phyloP scores from a whole-genome alignment of 2,329 filamentous ascomycete genomes.

The Verticillium tricorpus region DNA sequence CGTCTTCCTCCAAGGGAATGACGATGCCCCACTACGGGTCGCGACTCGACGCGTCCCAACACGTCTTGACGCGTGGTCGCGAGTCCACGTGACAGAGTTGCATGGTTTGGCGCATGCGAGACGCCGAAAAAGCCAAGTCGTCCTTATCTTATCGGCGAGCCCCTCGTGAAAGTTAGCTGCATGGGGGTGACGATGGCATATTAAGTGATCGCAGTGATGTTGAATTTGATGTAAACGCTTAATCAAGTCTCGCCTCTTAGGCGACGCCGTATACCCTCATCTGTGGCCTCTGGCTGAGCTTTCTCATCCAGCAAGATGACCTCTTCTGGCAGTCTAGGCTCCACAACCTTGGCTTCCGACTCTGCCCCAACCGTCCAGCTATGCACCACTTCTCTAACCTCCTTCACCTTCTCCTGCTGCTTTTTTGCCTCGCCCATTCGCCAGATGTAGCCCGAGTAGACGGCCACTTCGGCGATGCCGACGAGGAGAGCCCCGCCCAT shows the following conservation, averaged over 20 bases:
- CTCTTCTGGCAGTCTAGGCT: conserved; percentile 7
- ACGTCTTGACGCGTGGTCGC: conserved; percentile 1
- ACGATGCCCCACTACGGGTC: neutral
- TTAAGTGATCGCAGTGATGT: neutral
- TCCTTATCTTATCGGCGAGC: neutral
- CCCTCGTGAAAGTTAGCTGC: neutral
- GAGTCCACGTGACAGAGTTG: neutral
- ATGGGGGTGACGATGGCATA: neutral
- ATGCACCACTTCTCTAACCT: conserved; percentile 64
- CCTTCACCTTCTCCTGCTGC: conserved; percentile 54
- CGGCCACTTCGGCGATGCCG: conserved; percentile 69
- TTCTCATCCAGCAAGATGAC: conserved; percentile 5
- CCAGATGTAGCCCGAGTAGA: conserved; percentile 72
- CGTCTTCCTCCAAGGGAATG: neutral
- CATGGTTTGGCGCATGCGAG: neutral
- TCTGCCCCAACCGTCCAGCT: conserved; percentile 61
- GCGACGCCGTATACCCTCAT: conserved; percentile 8
- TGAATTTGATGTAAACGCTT: neutral
- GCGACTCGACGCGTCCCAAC: neutral
- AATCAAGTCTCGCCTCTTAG: neutral
- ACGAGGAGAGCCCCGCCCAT: conserved; percentile 67
- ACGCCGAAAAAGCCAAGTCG: neutral
- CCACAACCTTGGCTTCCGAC: conserved; percentile 19
- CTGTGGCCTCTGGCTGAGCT: neutral
- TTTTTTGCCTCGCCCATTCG: conserved; percentile 64